These are phyloP conservation scores for Scedosporium boydii DNA, from an alignment of 2,329 filamentous ascomycete genomes.

Conservation along the genomic window DNA sequence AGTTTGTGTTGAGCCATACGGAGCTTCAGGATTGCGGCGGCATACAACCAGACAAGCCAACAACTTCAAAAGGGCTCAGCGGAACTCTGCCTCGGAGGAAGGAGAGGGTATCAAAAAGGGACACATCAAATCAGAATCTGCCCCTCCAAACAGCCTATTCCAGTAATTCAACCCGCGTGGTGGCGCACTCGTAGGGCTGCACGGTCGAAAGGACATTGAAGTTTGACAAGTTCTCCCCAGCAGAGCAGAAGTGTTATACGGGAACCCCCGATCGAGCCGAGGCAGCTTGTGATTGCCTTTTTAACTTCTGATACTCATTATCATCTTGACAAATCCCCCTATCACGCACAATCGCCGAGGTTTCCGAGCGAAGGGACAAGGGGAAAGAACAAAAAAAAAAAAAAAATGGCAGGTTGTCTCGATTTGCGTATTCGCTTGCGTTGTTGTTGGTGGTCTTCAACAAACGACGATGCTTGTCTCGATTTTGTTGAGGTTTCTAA, in stretches of 20 bases:
- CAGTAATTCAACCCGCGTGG: neutral
- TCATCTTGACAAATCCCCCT: too few species aligned
- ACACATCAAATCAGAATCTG: neutral
- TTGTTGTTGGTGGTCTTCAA: neutral
- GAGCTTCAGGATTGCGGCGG: too few species aligned
- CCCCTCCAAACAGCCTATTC: neutral
- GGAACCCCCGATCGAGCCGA: neutral
- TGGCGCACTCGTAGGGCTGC: neutral
- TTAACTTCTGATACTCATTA: neutral
- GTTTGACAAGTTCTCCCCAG: neutral
- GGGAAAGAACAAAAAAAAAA: too few species aligned
- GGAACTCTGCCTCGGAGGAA: neutral
- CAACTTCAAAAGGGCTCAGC: too few species aligned
- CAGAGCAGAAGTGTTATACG: neutral
- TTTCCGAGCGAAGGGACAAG: neutral
- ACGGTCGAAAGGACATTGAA: neutral
- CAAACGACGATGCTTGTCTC: neutral
- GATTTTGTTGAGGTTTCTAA: conserved; percentile 2
- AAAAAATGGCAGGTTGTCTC: neutral
- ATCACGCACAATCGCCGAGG: neutral
- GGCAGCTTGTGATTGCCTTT: neutral
- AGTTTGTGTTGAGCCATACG: too few species aligned
- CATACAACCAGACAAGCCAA: too few species aligned
- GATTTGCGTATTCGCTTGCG: neutral
- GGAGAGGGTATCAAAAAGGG: neutral